Conservation (phyloP, 192 early-diverging fungal species). For the Geosiphon pyriformis region DNA sequence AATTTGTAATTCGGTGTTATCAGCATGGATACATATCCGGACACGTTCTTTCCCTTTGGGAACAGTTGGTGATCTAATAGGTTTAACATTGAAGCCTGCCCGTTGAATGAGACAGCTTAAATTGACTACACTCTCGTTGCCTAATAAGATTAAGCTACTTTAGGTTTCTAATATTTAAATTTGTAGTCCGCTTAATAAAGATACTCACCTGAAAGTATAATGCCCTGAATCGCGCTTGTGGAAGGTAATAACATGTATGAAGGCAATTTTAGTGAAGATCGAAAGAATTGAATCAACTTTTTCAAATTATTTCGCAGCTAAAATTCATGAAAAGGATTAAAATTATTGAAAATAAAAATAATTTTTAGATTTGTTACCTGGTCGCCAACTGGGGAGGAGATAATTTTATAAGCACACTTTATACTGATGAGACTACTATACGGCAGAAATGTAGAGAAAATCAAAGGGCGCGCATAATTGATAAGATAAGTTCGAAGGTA, state of each 20-base stretch:
- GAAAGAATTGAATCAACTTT: constrained; percentile 47
- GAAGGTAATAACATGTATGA: constrained; percentile 55
- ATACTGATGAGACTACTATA: constrained; percentile 61
- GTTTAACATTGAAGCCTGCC: constrained; percentile 62
- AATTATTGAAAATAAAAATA: neutral
- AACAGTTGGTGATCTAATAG: constrained; percentile 77
- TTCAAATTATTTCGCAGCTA: constrained; percentile 42
- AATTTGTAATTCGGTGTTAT: constrained; percentile 66
- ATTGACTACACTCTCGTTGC: constrained; percentile 43
- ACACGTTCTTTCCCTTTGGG: constrained; percentile 71
- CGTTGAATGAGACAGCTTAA: constrained; percentile 32
- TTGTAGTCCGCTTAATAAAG: constrained; percentile 24
- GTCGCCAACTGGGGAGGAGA: constrained; percentile 47
- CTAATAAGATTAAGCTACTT: constrained; percentile 20
- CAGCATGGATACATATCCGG: constrained; percentile 77
- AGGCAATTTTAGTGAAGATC: constrained; percentile 41
- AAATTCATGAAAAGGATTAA: constrained; percentile 4
- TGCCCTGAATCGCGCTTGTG: constrained; percentile 69
- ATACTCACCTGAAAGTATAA: constrained; percentile 60
- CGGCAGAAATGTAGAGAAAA: constrained; percentile 76
- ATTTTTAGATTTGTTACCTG: constrained; percentile 33
- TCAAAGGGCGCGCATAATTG: constrained; percentile 76
- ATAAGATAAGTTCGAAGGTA: constrained; percentile 63
- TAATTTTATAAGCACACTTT: constrained; percentile 56
- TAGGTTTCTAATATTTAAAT: neutral